These are phyloP conservation scores for Auriscalpium microsporum DNA, from an alignment of 768 basidiomycete genomes.

Conservation along the genomic window DNA sequence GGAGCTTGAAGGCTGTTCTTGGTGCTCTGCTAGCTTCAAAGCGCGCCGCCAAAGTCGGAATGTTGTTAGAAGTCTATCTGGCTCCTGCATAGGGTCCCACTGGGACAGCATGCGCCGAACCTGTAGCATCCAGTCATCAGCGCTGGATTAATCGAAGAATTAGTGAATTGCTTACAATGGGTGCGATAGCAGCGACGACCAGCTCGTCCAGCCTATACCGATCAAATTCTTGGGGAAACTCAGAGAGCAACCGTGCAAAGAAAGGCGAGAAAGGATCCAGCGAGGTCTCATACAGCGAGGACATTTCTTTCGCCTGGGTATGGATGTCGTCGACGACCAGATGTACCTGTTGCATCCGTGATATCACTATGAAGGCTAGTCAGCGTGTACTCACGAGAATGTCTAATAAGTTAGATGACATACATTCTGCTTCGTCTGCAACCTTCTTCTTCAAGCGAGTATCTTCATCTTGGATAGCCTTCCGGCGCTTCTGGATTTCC, in stretches of 20 bases:
- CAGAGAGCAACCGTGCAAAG: slow-evolving; percentile 62
- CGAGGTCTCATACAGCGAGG: slow-evolving; percentile 59
- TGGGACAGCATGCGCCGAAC: slow-evolving; percentile 61
- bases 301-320: slow-evolving; percentile 51
- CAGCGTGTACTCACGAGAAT: not conserved
- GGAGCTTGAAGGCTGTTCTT: slow-evolving; percentile 31
- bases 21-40: slow-evolving; percentile 46
- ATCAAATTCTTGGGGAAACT: slow-evolving; percentile 69
- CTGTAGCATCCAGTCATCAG: slow-evolving; percentile 20
- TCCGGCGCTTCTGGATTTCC: slow-evolving; percentile 69
- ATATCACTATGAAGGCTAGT: slow-evolving; percentile 47
- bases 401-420: slow-evolving; percentile 17
- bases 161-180: slow-evolving; percentile 37
- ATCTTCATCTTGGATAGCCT: slow-evolving; percentile 65
- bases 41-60: slow-evolving; percentile 66
- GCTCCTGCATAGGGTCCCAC: slow-evolving; percentile 84
- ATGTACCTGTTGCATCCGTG: slow-evolving; percentile 69
- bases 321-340: slow-evolving; percentile 67
- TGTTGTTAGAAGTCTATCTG: slow-evolving; percentile 50
- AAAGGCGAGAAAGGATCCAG: slow-evolving; percentile 65
- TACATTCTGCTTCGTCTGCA: slow-evolving; percentile 70
- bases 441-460: slow-evolving; percentile 58
- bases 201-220: slow-evolving; percentile 81
- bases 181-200: slow-evolving; percentile 85
- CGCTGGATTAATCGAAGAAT: not conserved